Base-by-base conservation (phyloP, 73 alveolate genomes). In the Paramecium caudatum region DNA sequence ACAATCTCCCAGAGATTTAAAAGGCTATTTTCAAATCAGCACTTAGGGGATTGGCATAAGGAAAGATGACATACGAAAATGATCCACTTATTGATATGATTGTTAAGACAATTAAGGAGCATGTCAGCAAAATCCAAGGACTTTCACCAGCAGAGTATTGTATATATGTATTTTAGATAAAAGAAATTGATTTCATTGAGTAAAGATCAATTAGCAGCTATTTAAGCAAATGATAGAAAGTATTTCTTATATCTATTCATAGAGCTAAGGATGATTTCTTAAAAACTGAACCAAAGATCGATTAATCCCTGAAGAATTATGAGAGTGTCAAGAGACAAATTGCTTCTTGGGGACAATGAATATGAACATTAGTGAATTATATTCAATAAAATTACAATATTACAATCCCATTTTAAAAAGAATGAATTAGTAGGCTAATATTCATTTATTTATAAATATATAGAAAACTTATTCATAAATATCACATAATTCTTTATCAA, bases 141-240 rank as follows among this genome's bases (percentile, higher is more conserved):
- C 88, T 86, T 3, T 27, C 90, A 34, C 87, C 93, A 45, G 81
- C 46, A 62, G 87, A 86, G 93, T 86, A 86, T n/a, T n/a, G n/a
- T n/a, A n/a, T 55, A 27, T 8, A 55, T 55, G 8, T 1, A 1
- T 1, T 55, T 55, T 65, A 65, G 83, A 65, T 65, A 65, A 13
- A 13, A 33, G 30, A 65, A 65, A 65, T 65, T 65, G 83, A 65
- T 65, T 13, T 65, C 83, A 2, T 49, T 65, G 6, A 65, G 50
- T 13, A 65, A 30, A 5, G 83, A 65, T 15, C 34, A 65, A 65
- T 65, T 65, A 36, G 36, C 47, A 12, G 47, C 83, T 7, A 65
- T 65, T n/a, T 6, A 36, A 65, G 49, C 47, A 1, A 65, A 36
- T 1, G 83, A 65, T 65, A 65, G 34, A 65, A 65, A 36, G 83